Evolutionary conservation across 106 monocot genomes (phyloP).

Genomic region (Dendrobium nobile): DNA sequence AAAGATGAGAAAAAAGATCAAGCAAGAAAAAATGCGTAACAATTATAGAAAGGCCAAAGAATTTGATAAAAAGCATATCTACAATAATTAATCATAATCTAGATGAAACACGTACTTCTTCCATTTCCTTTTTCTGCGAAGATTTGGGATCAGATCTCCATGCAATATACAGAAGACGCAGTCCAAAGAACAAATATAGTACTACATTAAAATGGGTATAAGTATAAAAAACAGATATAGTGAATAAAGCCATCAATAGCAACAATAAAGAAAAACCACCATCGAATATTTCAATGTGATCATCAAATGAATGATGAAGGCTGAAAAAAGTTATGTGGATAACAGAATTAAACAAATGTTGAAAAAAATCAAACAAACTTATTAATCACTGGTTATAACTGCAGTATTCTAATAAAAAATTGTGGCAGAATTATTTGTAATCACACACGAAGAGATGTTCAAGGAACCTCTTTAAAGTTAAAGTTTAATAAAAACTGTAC

Average conservation of each 20-base stretch:
- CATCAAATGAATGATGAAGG: background rate
- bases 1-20: background rate
- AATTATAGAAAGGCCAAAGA: background rate
- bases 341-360: background rate
- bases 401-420: background rate
- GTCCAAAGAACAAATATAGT: slow-evolving; percentile 86
- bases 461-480: background rate
- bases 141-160: slow-evolving; percentile 86
- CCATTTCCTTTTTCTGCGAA: slow-evolving; percentile 96
- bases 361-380: background rate
- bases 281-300: background rate
- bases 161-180: slow-evolving; percentile 93
- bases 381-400: background rate
- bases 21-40: background rate
- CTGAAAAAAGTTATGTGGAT: background rate
- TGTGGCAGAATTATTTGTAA: background rate
- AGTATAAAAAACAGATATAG: background rate
- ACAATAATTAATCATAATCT: background rate
- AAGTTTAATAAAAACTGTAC: background rate
- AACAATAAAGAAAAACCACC: background rate
- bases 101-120: slow-evolving; percentile 55
- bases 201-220: slow-evolving; percentile 23
- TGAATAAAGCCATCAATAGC: background rate
- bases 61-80: background rate
- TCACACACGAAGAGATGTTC: background rate